Evolutionary conservation across 352 stramenopile genomes (phyloP), one percentile per base, ranked within the genome.

Genomic region (Phytophthora multivora): DNA sequence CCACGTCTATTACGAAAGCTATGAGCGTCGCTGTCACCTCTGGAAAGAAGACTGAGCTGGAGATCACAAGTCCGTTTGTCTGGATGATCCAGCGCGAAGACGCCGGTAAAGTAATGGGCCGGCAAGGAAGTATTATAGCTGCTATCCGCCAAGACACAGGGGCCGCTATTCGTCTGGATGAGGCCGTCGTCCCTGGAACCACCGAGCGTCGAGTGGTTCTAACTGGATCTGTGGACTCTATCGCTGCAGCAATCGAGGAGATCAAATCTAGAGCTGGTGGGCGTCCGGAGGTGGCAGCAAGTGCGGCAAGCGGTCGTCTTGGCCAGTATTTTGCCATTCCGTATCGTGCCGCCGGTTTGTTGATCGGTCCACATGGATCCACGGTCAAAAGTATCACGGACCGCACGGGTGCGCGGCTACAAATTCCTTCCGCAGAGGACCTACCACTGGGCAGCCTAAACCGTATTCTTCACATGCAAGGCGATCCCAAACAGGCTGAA

Each of bases 241-340:
- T 87, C n/a, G 61, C 73, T 57, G 50, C 38, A 46, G 79, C 83
- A 0, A 54, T 69, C 7, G 35, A 71, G 13, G 50, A 66, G 21
- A 86, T 92, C 18, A 69, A 78, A 21, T 54, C 28, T 3, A 79
- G 68, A 21, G 67, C 72, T 42, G 79, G 79, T 15, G 83, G 83
- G 2, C 73, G 69, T 5, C 51, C 70, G 3, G 69, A 89, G 31
- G 39, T 66, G 8, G 43, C 63, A 48, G 35, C 53, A 16, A 59
- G 45, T 7, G 57, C 58, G 8, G 23, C 51, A 11, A 74, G 64
- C n/a, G 58, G 58, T n/a, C 69, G 77, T 35, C 51, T 69, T 6
- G 78, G 80, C 1, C 73, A 86, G 42, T 90, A 90, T 46, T 92
- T 83, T 57, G 83, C 82, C 18, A 79, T 92, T 36, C 83, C 83